A percentile compares a stretch with the other conserved stretches of the same genome.
Evolutionary conservation across 1,284 basidiomycete genomes (phyloP).

Genomic region (Heimioporus retisporus): DNA sequence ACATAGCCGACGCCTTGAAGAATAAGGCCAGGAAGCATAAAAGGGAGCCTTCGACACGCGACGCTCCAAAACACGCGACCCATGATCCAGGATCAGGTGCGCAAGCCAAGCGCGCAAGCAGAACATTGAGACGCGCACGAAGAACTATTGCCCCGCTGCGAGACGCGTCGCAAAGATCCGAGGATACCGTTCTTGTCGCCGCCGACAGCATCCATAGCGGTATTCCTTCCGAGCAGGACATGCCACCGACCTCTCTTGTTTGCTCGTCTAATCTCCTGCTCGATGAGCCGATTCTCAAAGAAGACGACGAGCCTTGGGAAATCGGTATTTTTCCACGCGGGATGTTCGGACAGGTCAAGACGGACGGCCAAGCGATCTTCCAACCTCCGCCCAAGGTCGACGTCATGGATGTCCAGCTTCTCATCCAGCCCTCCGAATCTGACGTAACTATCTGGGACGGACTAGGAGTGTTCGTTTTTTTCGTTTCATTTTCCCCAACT

Average conservation of each 20-base stretch:
- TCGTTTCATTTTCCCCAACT: background rate
- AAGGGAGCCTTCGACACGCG: background rate
- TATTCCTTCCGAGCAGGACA: slow-evolving; percentile 11
- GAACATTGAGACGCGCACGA: slow-evolving; percentile 1
- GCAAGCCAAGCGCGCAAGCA: background rate
- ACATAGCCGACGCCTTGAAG: slow-evolving; percentile 24
- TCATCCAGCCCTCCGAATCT: slow-evolving; percentile 18
- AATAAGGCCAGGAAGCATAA: slow-evolving; percentile 16
- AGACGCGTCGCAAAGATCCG: slow-evolving; percentile 3
- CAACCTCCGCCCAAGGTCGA: background rate
- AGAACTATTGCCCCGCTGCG: slow-evolving; percentile 8
- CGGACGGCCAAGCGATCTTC: background rate
- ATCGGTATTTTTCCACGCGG: background rate
- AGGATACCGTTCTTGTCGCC: background rate
- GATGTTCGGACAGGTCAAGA: background rate
- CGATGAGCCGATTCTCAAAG: background rate
- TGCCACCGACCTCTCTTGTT: background rate
- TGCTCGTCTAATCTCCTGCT: background rate
- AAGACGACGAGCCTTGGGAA: background rate
- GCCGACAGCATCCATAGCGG: slow-evolving; percentile 12
- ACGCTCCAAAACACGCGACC: background rate
- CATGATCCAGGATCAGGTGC: background rate
- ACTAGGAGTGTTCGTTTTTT: slow-evolving; percentile 29
- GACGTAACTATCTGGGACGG: slow-evolving; percentile 40
- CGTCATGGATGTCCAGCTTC: slow-evolving; percentile 25